These are phyloP conservation scores for Tulasnella calospora DNA, from an alignment of 768 basidiomycete genomes.

Conservation along the genomic window DNA sequence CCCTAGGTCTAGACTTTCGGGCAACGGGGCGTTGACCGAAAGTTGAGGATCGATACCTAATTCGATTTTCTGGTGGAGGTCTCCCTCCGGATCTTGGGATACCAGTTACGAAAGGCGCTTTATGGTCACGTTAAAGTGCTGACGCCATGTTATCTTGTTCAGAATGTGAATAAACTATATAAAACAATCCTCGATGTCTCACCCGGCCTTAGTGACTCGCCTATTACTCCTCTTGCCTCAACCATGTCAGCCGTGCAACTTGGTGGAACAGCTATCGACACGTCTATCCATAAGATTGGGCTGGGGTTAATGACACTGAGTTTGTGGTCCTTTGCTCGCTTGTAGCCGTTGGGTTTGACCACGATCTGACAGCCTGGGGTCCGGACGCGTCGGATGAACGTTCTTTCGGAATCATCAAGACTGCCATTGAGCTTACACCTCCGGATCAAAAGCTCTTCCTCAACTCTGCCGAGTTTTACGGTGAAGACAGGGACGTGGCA, in stretches of 20 bases:
- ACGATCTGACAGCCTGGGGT: not conserved
- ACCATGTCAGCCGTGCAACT: not conserved
- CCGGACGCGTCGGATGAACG: constrained; percentile 51
- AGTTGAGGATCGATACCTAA: not conserved
- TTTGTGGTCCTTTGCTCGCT: not conserved
- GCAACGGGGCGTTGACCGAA: too few relatives aligned
- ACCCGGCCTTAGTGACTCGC: not conserved
- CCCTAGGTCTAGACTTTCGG: too few relatives aligned
- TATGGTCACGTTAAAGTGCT: not conserved
- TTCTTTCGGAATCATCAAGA: constrained; percentile 58
- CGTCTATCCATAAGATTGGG: not conserved
- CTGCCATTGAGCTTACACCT: constrained; percentile 44
- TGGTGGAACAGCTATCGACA: not conserved
- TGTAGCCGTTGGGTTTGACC: not conserved
- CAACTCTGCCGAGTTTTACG: constrained; percentile 59
- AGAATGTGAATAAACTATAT: not conserved
- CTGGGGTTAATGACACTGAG: not conserved
- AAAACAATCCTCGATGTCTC: not conserved
- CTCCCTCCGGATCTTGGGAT: not conserved
- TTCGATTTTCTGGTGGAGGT: not conserved
- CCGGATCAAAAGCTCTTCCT: constrained; percentile 47
- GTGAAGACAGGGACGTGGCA: constrained; percentile 37
- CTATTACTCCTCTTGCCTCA: not conserved
- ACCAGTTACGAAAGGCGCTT: not conserved
- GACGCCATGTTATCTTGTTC: not conserved